Conservation (phyloP, 495 filamentous ascomycete species). For the Bacidia rubella region DNA sequence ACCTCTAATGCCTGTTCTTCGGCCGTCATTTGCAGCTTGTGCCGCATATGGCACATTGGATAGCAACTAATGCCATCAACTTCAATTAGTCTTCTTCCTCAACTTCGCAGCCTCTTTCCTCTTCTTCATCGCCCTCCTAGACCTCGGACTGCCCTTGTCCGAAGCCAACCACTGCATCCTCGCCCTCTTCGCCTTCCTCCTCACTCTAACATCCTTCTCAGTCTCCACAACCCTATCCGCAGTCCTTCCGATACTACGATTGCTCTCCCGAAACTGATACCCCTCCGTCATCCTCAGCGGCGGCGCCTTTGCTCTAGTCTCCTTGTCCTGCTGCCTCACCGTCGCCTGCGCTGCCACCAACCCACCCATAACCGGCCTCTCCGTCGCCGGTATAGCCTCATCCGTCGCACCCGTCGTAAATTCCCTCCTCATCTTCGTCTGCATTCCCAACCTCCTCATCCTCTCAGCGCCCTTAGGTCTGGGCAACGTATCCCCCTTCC, state of each 20-base stretch:
- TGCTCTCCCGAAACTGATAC: constrained; percentile 71
- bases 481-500: constrained; percentile 56
- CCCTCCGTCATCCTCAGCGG: constrained; percentile 39
- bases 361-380: constrained; percentile 26
- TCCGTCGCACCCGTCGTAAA: constrained; percentile 9
- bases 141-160: constrained; percentile 42
- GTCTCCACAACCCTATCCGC: constrained; percentile 45
- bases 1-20: too few relatives aligned
- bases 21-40: too few relatives aligned
- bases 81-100: not conserved
- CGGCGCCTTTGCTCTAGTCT: constrained; percentile 24
- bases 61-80: too few relatives aligned
- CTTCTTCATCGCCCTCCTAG: constrained; percentile 38
- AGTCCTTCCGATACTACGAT: constrained; percentile 67
- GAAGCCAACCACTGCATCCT: constrained; percentile 36
- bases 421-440: constrained; percentile 30
- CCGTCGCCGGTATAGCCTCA: constrained; percentile 14
- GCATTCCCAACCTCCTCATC: constrained; percentile 49
- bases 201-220: constrained; percentile 40
- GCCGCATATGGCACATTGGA: too few relatives aligned
- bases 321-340: constrained; percentile 21
- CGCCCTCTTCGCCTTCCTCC: constrained; percentile 51
- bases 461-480: constrained; percentile 49
- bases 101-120: not conserved
- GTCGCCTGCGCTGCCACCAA: constrained; percentile 27